Evolutionary conservation across 1,139 yeast species (phyloP).

Genomic region (Geotrichum australiense): DNA sequence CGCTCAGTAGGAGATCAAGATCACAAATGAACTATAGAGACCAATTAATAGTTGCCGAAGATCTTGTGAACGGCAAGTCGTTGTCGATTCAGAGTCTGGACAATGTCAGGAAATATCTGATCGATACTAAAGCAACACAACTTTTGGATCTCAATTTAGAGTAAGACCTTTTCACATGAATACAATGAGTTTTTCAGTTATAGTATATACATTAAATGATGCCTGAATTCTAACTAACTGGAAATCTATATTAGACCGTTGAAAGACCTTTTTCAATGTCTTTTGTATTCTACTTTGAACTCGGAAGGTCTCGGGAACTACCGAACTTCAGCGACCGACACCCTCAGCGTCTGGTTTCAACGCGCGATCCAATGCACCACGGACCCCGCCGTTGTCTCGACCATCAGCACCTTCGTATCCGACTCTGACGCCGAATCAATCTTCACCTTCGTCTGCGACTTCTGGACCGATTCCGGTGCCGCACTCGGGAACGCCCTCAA

Average conservation of each 20-base stretch:
- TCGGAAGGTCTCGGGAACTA: conserved; percentile 32
- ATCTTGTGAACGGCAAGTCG: not conserved
- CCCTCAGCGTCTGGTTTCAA: conserved; percentile 57
- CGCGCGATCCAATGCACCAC: conserved; percentile 40
- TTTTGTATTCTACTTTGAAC: conserved; percentile 22
- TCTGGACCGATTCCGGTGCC: conserved; percentile 65
- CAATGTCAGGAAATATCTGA: conserved; percentile 18
- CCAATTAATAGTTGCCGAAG: not conserved
- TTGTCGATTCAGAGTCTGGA: conserved; percentile 16
- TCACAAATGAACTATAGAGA: too few species aligned
- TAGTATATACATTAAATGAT: not conserved
- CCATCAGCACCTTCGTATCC: conserved; percentile 21
- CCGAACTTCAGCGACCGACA: conserved; percentile 48
- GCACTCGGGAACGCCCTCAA: conserved; percentile 62
- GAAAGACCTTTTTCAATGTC: conserved; percentile 14
- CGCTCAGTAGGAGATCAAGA: too few species aligned
- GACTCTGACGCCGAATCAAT: conserved; percentile 35
- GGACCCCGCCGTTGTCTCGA: conserved; percentile 9
- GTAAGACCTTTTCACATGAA: conserved; percentile 10
- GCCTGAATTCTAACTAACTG: conserved; percentile 6
- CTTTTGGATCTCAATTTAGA: conserved; percentile 9
- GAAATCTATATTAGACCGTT: conserved; percentile 8
- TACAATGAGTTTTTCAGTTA: too few species aligned
- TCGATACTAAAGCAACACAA: conserved; percentile 18
- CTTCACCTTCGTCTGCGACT: conserved; percentile 54